These are phyloP conservation scores for Mortierella sp. DNA, from an alignment of 371 early-diverging fungal genomes.

Conservation along the genomic window DNA sequence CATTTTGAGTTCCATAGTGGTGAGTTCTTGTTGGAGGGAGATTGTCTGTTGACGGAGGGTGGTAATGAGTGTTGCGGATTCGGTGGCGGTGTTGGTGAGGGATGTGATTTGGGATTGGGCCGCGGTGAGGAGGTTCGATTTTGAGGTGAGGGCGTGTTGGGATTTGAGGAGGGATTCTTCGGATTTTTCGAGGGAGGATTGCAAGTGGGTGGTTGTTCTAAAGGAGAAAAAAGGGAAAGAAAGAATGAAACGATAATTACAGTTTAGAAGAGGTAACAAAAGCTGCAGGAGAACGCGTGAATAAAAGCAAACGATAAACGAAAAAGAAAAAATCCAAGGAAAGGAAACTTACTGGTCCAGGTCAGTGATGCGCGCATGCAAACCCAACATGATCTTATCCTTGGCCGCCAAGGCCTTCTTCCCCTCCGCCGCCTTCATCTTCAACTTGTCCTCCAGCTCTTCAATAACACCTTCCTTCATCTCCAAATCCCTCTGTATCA, in stretches of 20 bases:
- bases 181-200: background rate
- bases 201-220: background rate
- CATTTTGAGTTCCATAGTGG: constrained; percentile 18
- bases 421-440: background rate
- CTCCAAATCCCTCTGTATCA: background rate
- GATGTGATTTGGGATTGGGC: background rate
- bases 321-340: too few relatives aligned
- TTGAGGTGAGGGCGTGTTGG: background rate
- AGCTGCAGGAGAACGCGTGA: too few relatives aligned
- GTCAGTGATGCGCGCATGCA: background rate
- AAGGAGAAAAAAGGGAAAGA: background rate
- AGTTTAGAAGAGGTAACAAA: too few relatives aligned
- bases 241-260: background rate
- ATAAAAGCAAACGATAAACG: too few relatives aligned
- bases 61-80: background rate
- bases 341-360: background rate
- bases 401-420: background rate
- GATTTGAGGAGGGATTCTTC: background rate
- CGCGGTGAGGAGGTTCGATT: background rate
- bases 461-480: constrained; percentile 6
- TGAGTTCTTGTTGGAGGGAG: constrained; percentile 9
- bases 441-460: constrained; percentile 9
- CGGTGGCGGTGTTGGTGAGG: background rate
- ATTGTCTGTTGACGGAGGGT: background rate
- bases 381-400: background rate